Percentiles rank a stretch among this genome's conserved stretches.
Conservation (phyloP, 257 asterid genomes). For the Gentiana macrophylla region DNA sequence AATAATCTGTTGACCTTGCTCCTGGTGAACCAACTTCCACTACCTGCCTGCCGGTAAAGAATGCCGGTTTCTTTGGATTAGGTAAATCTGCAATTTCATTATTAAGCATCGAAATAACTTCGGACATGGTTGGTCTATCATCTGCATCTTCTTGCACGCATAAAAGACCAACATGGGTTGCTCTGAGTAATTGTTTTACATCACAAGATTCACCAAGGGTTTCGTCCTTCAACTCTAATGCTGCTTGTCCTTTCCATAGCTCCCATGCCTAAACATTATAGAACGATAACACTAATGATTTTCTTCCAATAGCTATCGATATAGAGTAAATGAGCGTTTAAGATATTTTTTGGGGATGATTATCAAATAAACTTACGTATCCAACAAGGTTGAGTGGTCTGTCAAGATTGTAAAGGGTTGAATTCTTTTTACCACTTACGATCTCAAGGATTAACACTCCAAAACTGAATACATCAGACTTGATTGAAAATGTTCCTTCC, state of each 20-base stretch:
- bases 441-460: constrained; percentile 51
- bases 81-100: constrained; percentile 25
- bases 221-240: constrained; percentile 35
- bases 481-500: constrained; percentile 53
- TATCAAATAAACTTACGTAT: constrained; percentile 27
- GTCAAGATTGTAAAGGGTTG: constrained; percentile 26
- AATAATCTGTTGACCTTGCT: not conserved
- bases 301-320: not conserved
- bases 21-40: constrained; percentile 7
- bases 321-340: not conserved
- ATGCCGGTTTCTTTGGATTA: constrained; percentile 34
- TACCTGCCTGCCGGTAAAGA: constrained; percentile 20
- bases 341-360: too few species aligned
- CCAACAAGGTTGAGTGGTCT: constrained; percentile 47
- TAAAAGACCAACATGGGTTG: constrained; percentile 38
- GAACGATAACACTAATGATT: not conserved
- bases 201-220: constrained; percentile 20
- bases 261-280: constrained; percentile 41
- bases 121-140: constrained; percentile 41
- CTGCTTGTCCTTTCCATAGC: constrained; percentile 30
- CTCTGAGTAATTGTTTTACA: constrained; percentile 23
- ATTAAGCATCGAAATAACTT: constrained; percentile 35
- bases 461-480: constrained; percentile 56
- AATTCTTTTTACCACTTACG: constrained; percentile 44
- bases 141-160: constrained; percentile 41